Evolutionary conservation across 2,329 filamentous ascomycete species (phyloP), one percentile per base, ranked within the genome.

Genomic region (Ophiostoma ips): DNA sequence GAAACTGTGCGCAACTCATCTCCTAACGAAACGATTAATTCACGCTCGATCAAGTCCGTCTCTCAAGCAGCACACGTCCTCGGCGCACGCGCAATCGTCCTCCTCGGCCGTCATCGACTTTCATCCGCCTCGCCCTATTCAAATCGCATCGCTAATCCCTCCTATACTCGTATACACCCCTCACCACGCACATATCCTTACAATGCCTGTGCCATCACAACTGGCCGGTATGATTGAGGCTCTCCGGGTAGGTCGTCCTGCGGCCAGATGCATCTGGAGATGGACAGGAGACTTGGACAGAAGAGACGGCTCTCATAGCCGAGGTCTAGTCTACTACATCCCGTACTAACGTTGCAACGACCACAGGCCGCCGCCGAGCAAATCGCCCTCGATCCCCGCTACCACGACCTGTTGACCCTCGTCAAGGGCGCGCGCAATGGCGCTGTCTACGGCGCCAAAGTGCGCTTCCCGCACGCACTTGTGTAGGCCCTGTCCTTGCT

Each of bases 401-500:
- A 95, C 68, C 87, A 92, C 60, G 87, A 92, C 60, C 65, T 88
- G 50, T 77, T 98, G 55, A 79, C 86, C 51, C 74, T 98, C 58
- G 65, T 95, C 65, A 98, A 98, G 76, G 87, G 81, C 60, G 84
- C 92, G 58, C 87, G 92, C 68, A 98, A 96, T 79, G 92, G 92
- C 65, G 82, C 89, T 57, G 87, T 98, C 55, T 98, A 98, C 69
- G 92, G 92, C 54, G 81, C 86, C 60, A 96, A 96, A 77, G 87
- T 98, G 66, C 89, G 92, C 56, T 96, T 98, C 70, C 92, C 92
- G 56, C 92, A 98, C 70, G 92, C 92, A 54, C 76, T 98, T 58
- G 92, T 98, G 40, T 43, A 43, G 11, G 40, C 5, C 3, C 15
- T 24, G 11, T 9, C 9, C 16, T 12, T 3, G 9, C 13, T 3